Evolutionary conservation across 2,329 filamentous ascomycete species (phyloP).

Genomic region (Celoporthe dispersa): DNA sequence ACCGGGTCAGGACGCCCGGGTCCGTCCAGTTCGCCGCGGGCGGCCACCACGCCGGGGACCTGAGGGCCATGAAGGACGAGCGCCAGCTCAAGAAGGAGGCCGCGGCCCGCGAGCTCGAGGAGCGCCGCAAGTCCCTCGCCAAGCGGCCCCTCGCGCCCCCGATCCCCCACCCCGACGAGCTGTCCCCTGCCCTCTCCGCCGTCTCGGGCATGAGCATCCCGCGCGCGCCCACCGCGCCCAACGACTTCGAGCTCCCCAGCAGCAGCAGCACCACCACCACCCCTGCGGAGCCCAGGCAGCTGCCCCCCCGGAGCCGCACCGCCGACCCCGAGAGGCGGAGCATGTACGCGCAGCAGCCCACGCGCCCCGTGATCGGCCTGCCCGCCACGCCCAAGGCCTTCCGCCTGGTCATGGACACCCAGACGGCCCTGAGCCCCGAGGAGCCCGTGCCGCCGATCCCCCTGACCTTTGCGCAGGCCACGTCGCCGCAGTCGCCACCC

Average conservation of each 20-base stretch:
- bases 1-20: slow-evolving; percentile 39
- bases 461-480: slow-evolving; percentile 48
- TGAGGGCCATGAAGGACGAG: slow-evolving; percentile 62
- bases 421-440: slow-evolving; percentile 37
- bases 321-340: slow-evolving; percentile 63
- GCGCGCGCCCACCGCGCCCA: slow-evolving; percentile 36
- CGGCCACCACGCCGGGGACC: slow-evolving; percentile 57
- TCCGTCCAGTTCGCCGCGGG: slow-evolving; percentile 47
- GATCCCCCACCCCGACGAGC: slow-evolving; percentile 74
- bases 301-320: slow-evolving; percentile 65
- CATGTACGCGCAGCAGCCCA: slow-evolving; percentile 50
- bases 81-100: slow-evolving; percentile 71
- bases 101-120: slow-evolving; percentile 84
- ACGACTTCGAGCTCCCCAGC: slow-evolving; percentile 48
- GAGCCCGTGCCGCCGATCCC: slow-evolving; percentile 64
- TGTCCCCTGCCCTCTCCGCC: slow-evolving; percentile 43
- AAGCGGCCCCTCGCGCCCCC: slow-evolving; percentile 77
- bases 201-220: slow-evolving; percentile 30
- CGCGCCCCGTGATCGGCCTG: slow-evolving; percentile 68
- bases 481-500: slow-evolving; percentile 43
- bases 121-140: slow-evolving; percentile 81
- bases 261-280: too few species aligned
- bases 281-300: slow-evolving; percentile 45
- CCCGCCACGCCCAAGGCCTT: slow-evolving; percentile 91
- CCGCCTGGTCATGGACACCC: slow-evolving; percentile 72